Evolutionary conservation across 257 asterid species (phyloP).

Genomic region (Solanum piurae): DNA sequence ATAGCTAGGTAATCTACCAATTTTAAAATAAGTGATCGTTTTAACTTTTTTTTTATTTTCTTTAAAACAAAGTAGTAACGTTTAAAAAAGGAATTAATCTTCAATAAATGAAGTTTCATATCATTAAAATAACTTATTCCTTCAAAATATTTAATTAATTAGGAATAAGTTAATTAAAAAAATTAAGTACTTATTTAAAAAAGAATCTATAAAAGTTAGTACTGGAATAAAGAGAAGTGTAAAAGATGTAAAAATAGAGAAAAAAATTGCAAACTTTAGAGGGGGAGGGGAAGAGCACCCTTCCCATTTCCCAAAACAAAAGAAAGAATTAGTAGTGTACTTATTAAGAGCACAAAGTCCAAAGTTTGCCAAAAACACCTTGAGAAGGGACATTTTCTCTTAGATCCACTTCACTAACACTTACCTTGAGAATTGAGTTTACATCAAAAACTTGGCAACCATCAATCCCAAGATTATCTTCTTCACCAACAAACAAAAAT

Average conservation of each 20-base stretch:
- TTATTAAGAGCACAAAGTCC: constrained; percentile 16
- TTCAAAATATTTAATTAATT: not conserved
- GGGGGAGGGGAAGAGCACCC: constrained; percentile 1
- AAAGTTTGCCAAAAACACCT: constrained; percentile 37
- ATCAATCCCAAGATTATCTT: constrained; percentile 37
- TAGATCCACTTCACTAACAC: constrained; percentile 14
- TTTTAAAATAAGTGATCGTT: no score
- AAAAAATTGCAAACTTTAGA: not conserved
- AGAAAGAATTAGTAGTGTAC: constrained; percentile 2
- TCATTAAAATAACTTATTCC: not conserved
- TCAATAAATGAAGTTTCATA: not conserved
- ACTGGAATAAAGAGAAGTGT: not conserved
- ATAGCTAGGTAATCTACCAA: no score
- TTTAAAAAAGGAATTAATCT: no score
- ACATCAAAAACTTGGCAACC: constrained; percentile 10
- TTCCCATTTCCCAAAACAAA: constrained; percentile 38
- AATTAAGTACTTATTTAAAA: no score
- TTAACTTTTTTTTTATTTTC: no score
- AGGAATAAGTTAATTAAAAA: no score
- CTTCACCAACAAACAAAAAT: not conserved
- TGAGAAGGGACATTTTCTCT: constrained; percentile 41
- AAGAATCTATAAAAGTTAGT: not conserved
- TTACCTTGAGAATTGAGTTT: constrained; percentile 25
- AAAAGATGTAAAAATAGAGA: not conserved
- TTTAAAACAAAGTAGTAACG: no score